These are phyloP conservation scores for Glycyrrhiza uralensis DNA, from an alignment of 306 rosid genomes.

Conservation along the genomic window DNA sequence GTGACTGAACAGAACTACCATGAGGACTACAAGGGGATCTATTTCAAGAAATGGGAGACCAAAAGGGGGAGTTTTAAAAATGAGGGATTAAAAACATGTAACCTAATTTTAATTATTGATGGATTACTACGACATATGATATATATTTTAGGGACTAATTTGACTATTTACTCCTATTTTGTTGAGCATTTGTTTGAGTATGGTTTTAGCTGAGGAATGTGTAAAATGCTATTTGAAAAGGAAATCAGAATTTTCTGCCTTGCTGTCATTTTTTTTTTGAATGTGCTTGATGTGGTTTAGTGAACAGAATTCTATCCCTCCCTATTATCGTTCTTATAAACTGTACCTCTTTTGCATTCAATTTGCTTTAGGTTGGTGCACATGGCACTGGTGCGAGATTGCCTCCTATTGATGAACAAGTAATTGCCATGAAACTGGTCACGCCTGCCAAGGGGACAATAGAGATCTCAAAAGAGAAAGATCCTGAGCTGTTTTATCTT, in stretches of 20 bases:
- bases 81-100: no score
- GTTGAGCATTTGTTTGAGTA: background rate
- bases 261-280: background rate
- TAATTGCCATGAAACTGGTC: constrained; percentile 80
- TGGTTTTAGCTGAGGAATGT: background rate
- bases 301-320: background rate
- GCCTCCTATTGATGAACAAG: constrained; percentile 98
- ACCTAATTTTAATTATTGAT: background rate
- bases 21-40: no score
- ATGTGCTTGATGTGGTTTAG: background rate
- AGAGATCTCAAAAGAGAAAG: constrained; percentile 75
- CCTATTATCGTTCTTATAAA: background rate
- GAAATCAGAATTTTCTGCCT: background rate
- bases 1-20: no score
- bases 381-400: constrained; percentile 95
- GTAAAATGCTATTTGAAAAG: background rate
- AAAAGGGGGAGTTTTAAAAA: no score
- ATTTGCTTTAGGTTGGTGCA: constrained; percentile 82
- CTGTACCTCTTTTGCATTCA: background rate
- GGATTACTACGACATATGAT: background rate
- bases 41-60: no score
- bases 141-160: background rate
- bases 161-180: background rate
- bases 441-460: constrained; percentile 96
- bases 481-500: constrained; percentile 86